A percentile compares a stretch with the other conserved stretches of the same genome.
Conservation (phyloP, 2,329 filamentous ascomycete species). For the Fusarium tuaranense region DNA sequence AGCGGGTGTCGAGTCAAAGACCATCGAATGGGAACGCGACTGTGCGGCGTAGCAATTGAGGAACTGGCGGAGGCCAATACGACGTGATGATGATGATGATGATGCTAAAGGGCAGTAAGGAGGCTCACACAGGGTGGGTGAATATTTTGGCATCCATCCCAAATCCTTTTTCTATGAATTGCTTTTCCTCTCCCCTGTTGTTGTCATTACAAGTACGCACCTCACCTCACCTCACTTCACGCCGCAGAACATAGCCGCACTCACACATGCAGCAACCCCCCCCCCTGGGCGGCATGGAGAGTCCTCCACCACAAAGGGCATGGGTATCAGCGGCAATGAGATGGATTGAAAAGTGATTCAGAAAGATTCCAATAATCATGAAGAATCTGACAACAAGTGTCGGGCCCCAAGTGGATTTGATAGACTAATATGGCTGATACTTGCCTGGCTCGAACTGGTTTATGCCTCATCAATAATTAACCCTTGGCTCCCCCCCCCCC, state of each 20-base stretch:
- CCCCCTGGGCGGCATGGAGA: slow-evolving; percentile 3
- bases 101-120: background rate
- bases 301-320: slow-evolving; percentile 12
- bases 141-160: background rate
- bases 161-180: background rate
- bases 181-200: background rate
- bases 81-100: background rate
- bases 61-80: slow-evolving; percentile 6
- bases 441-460: background rate
- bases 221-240: background rate
- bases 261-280: slow-evolving; percentile 2
- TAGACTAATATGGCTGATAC: slow-evolving; percentile 32
- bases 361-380: slow-evolving; percentile 26
- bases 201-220: background rate
- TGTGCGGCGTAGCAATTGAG: slow-evolving; percentile 9
- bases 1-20: background rate
- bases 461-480: slow-evolving; percentile 30
- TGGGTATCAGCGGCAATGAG: slow-evolving; percentile 4
- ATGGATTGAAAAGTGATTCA: background rate
- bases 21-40: slow-evolving; percentile 3
- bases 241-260: slow-evolving; percentile 6
- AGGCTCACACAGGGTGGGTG: slow-evolving; percentile 29
- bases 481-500: background rate
- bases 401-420: slow-evolving; percentile 23
- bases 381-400: slow-evolving; percentile 2